Conservation (phyloP, 306 rosid genomes). For the Citrullus mucosospermus region DNA sequence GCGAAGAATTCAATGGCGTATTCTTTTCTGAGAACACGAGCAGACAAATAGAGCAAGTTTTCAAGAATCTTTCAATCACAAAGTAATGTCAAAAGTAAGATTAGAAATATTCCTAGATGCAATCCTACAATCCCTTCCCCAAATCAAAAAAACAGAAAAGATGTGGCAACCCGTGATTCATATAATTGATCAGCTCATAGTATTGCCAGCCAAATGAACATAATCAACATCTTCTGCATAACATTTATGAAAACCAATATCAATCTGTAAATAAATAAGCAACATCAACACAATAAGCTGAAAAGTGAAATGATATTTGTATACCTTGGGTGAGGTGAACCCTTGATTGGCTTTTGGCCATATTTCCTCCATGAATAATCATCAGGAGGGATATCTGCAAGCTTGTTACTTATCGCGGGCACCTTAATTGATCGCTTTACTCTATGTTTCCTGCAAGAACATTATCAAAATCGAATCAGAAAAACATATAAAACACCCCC, state of each 20-base stretch:
- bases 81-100: neutral
- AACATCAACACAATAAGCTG: neutral
- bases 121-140: neutral
- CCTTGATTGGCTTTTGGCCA: conserved; percentile 99
- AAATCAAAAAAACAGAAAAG: neutral
- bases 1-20: neutral
- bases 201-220: neutral
- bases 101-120: neutral
- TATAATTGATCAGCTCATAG: neutral
- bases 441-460: conserved; percentile 66
- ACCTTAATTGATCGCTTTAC: conserved; percentile 91
- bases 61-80: neutral
- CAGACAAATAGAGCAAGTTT: neutral
- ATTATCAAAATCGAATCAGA: neutral
- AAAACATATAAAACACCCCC: neutral
- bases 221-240: neutral
- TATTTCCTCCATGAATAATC: conserved; percentile 99
- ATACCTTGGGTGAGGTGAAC: conserved; percentile 99
- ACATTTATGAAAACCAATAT: neutral
- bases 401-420: conserved; percentile 96
- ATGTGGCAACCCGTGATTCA: neutral
- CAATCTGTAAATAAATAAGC: neutral
- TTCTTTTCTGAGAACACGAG: neutral
- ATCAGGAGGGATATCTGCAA: conserved; percentile 97
- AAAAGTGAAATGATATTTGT: neutral